Evolutionary conservation across 2,329 filamentous ascomycete genomes (phyloP).

Genomic region (Xylaria sp.): DNA sequence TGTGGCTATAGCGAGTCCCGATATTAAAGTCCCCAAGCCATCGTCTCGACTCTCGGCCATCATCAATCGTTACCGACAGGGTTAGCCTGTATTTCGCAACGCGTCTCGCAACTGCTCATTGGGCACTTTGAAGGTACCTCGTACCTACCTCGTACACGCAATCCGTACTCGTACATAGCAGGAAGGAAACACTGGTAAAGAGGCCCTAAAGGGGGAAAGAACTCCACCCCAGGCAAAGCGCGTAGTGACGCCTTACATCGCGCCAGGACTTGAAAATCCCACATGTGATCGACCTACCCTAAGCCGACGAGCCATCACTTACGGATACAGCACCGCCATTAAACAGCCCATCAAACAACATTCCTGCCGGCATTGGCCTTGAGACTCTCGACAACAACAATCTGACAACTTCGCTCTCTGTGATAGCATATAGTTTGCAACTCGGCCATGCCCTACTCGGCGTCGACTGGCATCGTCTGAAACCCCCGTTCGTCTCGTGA

Average conservation of each 20-base stretch:
- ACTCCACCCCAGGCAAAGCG: constrained; percentile 11
- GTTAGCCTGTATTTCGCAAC: too few relatives aligned
- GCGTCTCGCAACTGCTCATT: too few relatives aligned
- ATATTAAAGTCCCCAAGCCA: too few relatives aligned
- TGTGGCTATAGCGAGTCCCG: too few relatives aligned
- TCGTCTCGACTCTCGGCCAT: too few relatives aligned
- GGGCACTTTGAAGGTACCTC: too few relatives aligned
- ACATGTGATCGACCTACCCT: constrained; percentile 16
- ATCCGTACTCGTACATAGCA: neutral
- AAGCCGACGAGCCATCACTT: neutral
- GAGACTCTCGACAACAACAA: neutral
- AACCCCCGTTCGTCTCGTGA: constrained; percentile 2
- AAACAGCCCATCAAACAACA: neutral
- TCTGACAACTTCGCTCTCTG: neutral
- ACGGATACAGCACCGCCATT: constrained; percentile 1
- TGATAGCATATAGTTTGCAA: neutral
- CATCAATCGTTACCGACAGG: too few relatives aligned
- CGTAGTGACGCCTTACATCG: constrained; percentile 21
- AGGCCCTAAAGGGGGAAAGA: constrained; percentile 2
- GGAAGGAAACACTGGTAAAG: neutral
- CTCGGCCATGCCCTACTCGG: constrained; percentile 11
- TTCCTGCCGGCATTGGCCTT: neutral
- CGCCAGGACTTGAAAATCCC: constrained; percentile 20
- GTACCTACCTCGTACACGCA: neutral
- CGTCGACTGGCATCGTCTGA: neutral